Base-by-base conservation (phyloP, 768 basidiomycete species). In the Pleurotus giganteus region DNA sequence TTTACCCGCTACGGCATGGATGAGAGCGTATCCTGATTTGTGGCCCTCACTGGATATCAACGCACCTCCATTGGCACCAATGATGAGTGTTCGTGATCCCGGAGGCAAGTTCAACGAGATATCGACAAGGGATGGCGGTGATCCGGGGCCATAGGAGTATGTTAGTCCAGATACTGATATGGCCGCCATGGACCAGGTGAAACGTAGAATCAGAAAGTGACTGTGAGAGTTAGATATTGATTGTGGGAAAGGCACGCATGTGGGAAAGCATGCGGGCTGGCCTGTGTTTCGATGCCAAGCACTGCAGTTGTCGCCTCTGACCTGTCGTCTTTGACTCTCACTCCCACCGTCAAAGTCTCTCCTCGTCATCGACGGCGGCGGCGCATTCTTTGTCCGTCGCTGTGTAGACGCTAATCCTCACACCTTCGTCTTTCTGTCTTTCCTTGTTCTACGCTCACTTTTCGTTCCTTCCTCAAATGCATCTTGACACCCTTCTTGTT, bases 11-110 rank as follows among this genome's bases (percentile, higher is more conserved):
- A 60, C 23, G 46, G 23, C 15, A 28, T 19, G 12, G 23, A 50
- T 24, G 60, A 46, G 65, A 53, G 53, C 55, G 47, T 26, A 55
- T 17, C 27, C n/a, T 39, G 53, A 39, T 27, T 15, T 53, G 49
- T 19, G 63, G 36, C 47, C 41, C 83, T 15, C n/a, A 45, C 13
- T 24, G 24, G 43, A 13, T 13, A 19, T 31, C 46, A 2, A 13
- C n/a, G 57, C 53, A 91, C 94, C 94, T 71, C 96, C 96, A 67
- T 98, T 98, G 19, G 94, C 92, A 45, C 97, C 96, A 36, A 98
- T 75, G 42, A 98, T 72, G 57, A 99, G 79, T 45, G 91, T 93
- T 45, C 95, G 80, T 1, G 88, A 88, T 1, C 93, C 96, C 15
- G 70, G 74, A 2, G 84, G 83, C 3, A 98, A 80, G 51, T 74